phyloP scores from a whole-genome alignment of 352 stramenopile genomes.

The Globisporangium cystogenes region DNA sequence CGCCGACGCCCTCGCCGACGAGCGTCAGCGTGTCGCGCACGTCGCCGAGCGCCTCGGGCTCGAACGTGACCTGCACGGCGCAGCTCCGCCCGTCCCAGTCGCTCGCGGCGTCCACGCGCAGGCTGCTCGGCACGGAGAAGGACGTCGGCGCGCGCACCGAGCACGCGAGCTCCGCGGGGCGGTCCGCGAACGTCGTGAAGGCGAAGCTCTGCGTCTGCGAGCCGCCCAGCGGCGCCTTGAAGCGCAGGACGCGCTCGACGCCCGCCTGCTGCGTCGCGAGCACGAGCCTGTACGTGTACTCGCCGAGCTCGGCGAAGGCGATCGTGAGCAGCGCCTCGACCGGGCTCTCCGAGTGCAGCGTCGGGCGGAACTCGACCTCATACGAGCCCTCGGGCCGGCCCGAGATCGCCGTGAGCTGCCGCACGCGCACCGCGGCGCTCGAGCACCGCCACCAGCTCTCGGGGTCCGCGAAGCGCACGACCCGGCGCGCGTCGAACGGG shows the following conservation, averaged over 20 bases:
- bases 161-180: conserved; percentile 44
- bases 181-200: conserved; percentile 55
- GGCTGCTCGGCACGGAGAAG: conserved; percentile 53
- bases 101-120: conserved; percentile 41
- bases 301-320: conserved; percentile 77
- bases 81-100: conserved; percentile 75
- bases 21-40: conserved; percentile 77
- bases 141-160: conserved; percentile 49
- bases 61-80: conserved; percentile 76
- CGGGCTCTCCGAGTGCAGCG: conserved; percentile 36
- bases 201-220: conserved; percentile 75
- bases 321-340: conserved; percentile 68
- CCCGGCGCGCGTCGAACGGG: conserved; percentile 49
- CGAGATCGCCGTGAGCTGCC: conserved; percentile 61
- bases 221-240: conserved; percentile 74
- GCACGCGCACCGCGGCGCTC: conserved; percentile 61
- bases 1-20: conserved; percentile 49
- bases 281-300: conserved; percentile 85
- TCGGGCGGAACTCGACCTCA: conserved; percentile 88
- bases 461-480: conserved; percentile 56
- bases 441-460: conserved; percentile 81
- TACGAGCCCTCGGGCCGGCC: conserved; percentile 76
- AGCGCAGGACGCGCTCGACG: conserved; percentile 68
- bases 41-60: conserved; percentile 85
- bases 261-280: conserved; percentile 68